Base-by-base conservation (phyloP, 1,284 basidiomycete species). In the Volvariella volvacea region DNA sequence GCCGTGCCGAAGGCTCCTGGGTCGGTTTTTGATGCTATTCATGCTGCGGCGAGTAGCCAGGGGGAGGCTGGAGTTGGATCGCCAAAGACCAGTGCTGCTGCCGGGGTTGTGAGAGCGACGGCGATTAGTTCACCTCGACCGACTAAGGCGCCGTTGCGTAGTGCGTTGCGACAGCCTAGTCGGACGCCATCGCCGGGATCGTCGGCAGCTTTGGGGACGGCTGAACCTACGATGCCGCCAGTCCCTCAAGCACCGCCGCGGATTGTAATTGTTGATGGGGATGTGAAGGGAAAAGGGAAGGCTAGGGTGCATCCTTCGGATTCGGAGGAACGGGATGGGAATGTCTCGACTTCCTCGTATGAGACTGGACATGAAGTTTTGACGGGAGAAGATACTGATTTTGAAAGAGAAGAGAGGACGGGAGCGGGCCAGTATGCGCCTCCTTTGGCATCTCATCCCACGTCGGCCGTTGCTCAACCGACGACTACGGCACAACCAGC, bases 161-260 rank as follows among this genome's bases (percentile, higher is more conserved):
- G 80, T 43, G 82, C 80, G n/a, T 50, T 85, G 59, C 70, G 74
- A 48, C 73, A 74, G 44, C 37, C 67, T 2, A 78, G 74, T 48
- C 64, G 73, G 21, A 70, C 76, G 38, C 73, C 73, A 10, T 71
- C 71, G 3, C 72, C 71, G 6, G 46, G 33, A 15, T 9, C 41
- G 32, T 21, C n/a, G 19, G 34, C 34, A 16, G n/a, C n/a, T 9
- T 36, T 36, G n/a, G n/a, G n/a, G 34, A n/a, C 6, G 14, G n/a
- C 6, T 36, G 34, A 15, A 36, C 34, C 34, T 31, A 9, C 34
- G 14, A 4, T 36, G 6, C 34, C n/a, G 7, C 34, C 34, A 36
- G 6, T 36, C 14, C 34, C 15, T 16, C 14, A 8, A 20, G n/a
- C 34, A 6, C 14, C 34, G 7, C n/a, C 34, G 4, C 14, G 7